Evolutionary conservation across 257 asterid genomes (phyloP), one percentile per base, ranked within the genome.

Genomic region (Misopates orontium): DNA sequence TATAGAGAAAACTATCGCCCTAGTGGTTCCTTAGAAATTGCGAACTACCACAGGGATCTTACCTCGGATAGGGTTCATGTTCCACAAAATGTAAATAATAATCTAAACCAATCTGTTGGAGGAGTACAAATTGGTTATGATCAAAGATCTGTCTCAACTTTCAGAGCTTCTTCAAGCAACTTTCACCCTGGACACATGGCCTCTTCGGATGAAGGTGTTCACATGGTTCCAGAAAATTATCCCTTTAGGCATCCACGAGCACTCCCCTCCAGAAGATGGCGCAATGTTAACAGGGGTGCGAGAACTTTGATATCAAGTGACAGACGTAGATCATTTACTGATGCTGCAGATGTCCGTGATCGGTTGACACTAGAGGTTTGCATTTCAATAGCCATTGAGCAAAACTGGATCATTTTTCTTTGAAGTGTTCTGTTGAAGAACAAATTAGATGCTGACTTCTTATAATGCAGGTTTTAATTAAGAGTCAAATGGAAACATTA

Each of bases 291-390:
- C 23, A 73, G 85, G 75, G 74, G 70, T 72, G 83, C 84, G 32
- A 80, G 94, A 71, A 56, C 66, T 73, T 78, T 24, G 21, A 15
- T 59, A 11, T 61, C 77, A n/a, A 67, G 71, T 68, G 89, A 87
- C 8, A 80, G 91, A 73, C 60, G 64, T 72, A 76, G 87, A 69
- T 58, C 80, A 31, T 64, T 71, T 62, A 42, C 84, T n/a, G 81
- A 76, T 71, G 86, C 75, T 39, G 75, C 78, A 31, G 74, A 79
- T 71, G 25, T 78, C 60, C 87, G 77, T 45, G 84, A 77, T 58
- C 86, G 73, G 49, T 56, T 77, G 64, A 56, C 88, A 41, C 77
- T 74, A 25, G 86, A 87, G 96, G 96, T 87, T 66, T 71, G 82
- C 73, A 54, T 18, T 22, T 39, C n/a, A 10, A 13, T 13, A 71